Evolutionary conservation across 2,329 filamentous ascomycete species (phyloP).

Genomic region (Pestalotiopsis sp.): DNA sequence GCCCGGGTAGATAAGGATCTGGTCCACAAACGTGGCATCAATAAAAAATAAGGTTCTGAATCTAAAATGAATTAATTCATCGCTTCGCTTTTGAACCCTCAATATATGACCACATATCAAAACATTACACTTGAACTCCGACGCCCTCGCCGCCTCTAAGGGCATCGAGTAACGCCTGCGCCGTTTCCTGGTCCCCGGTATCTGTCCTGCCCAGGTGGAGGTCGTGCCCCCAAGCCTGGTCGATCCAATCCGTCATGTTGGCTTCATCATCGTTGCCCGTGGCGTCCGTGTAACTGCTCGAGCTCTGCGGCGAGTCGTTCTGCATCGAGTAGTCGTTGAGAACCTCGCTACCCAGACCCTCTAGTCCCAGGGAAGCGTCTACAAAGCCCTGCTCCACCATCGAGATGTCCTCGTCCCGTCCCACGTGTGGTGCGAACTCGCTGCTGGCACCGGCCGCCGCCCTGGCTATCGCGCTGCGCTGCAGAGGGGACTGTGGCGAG

Average conservation of each 20-base stretch:
- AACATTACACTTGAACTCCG: constrained; percentile 14
- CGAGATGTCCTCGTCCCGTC: not conserved
- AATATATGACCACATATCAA: not conserved
- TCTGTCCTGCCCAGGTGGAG: constrained; percentile 25
- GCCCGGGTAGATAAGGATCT: too few relatives aligned
- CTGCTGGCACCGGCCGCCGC: not conserved
- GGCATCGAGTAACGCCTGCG: constrained; percentile 37
- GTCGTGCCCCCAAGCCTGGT: constrained; percentile 33
- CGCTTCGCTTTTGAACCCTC: not conserved
- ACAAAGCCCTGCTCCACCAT: constrained; percentile 20
- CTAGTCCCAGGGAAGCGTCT: constrained; percentile 25
- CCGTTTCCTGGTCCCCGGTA: constrained; percentile 37
- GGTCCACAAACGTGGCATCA: too few relatives aligned
- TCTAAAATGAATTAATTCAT: not conserved
- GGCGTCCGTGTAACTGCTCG: constrained; percentile 8
- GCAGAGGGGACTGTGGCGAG: constrained; percentile 23
- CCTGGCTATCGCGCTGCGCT: not conserved
- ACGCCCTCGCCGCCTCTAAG: constrained; percentile 28
- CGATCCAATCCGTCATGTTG: constrained; percentile 37
- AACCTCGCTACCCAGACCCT: constrained; percentile 30
- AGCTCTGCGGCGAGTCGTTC: constrained; percentile 23
- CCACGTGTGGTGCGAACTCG: not conserved
- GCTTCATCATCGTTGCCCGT: constrained; percentile 8
- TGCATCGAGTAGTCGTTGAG: constrained; percentile 33
- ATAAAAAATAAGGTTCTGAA: not conserved